A percentile compares a stretch with the other conserved stretches of the same genome.
These are phyloP conservation scores for Psilocybe subaeruginosa DNA, from an alignment of 768 basidiomycete species.

Conservation along the genomic window DNA sequence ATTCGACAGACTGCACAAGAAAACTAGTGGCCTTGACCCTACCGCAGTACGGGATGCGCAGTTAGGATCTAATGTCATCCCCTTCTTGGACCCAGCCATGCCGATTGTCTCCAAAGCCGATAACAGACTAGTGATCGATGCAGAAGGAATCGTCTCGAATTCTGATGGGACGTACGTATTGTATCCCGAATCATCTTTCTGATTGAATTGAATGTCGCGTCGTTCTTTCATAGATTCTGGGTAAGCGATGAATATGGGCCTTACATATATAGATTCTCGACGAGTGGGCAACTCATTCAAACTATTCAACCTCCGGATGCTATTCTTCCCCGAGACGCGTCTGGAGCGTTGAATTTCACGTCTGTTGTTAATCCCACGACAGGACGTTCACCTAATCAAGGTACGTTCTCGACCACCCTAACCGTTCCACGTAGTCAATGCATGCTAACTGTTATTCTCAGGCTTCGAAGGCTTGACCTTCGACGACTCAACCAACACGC, in stretches of 20 bases:
- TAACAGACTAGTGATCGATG: constrained; percentile 54
- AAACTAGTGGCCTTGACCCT: constrained; percentile 63
- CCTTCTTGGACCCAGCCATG: constrained; percentile 42
- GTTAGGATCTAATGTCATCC: constrained; percentile 28
- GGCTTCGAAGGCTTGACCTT: constrained; percentile 66
- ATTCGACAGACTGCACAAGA: constrained; percentile 45
- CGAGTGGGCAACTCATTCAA: constrained; percentile 50
- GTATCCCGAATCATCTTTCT: not conserved
- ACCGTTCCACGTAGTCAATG: not conserved
- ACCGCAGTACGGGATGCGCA: constrained; percentile 42
- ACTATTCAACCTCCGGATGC: constrained; percentile 64
- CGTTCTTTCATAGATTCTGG: constrained; percentile 48
- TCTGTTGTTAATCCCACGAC: constrained; percentile 48
- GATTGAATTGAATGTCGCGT: not conserved
- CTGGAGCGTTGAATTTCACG: constrained; percentile 56
- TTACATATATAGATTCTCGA: constrained; percentile 58
- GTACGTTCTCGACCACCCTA: constrained; percentile 25
- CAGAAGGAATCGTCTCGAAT: constrained; percentile 61
- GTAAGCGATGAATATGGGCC: constrained; percentile 73
- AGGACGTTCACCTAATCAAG: constrained; percentile 60
- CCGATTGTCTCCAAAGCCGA: constrained; percentile 46
- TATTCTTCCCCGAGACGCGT: constrained; percentile 47
- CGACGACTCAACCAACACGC: constrained; percentile 44
- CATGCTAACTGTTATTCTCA: constrained; percentile 16
- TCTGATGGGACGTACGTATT: constrained; percentile 56